Base-by-base conservation (phyloP, 305 asterid species). In the Ilex paraguariensis region DNA sequence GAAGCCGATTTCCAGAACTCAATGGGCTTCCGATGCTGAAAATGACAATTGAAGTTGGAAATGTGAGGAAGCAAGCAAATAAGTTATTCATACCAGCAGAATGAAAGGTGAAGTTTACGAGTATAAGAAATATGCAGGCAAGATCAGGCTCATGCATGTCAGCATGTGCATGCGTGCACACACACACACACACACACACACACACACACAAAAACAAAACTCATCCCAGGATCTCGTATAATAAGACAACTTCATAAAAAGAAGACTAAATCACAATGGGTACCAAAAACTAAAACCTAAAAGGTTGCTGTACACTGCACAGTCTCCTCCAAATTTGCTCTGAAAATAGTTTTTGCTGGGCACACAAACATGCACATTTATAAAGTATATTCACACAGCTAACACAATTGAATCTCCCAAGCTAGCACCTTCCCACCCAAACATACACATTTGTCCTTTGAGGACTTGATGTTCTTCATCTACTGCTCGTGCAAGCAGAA, bases 21-120 rank as follows among this genome's bases (percentile, higher is more conserved):
- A 36, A 45, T 59, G 36, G 95, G 85, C 77, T 88, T 91, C 49
- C 95, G 88, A 60, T 91, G 98, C 92, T 87, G 80, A 54, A 70
- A 72, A 66, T 28, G 11, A 50, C 58, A 65, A 55, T n/a, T 15
- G n/a, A 5, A 52, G 28, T 46, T 7, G 13, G 52, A 46, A 46
- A 46, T 5, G 15, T 46, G 11, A 46, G 11, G 52, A 46, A 46
- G 0, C 10, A 0, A 11, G 10, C 13, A 10, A 46, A 10, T 12
- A 13, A 46, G 13, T 46, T 10, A 10, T 10, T 13, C 13, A 52
- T n/a, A 52, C 6, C n/a, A 14, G 12, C 12, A 52, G 53, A 0
- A 11, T 5, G n/a, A 52, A 52, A 52, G n/a, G 12, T 0, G n/a
- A 16, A 6, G n/a, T 7, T 52, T 1, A 52, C 4, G n/a, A 0